Evolutionary conservation across 257 asterid species (phyloP), one percentile per base, ranked within the genome.

Genomic region (Buddleja alternifolia): DNA sequence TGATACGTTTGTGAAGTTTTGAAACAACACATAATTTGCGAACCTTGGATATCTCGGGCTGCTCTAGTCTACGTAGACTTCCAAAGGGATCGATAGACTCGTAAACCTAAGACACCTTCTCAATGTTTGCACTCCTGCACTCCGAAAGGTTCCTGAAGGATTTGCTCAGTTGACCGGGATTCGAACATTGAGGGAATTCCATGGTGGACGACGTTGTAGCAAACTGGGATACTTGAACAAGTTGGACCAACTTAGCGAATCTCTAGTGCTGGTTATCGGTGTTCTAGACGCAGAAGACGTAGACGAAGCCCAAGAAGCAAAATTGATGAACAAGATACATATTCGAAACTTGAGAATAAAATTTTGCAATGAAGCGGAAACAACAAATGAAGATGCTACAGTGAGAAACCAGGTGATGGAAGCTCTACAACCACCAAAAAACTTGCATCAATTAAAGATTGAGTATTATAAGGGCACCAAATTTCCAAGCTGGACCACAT

Each of bases 71-170:
- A 4, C 8, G 23, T 15, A 25, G 21, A 7, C 75, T 67, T 51
- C 75, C 78, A 42, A 67, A 66, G 71, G 73, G 17, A 58, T 67
- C 16, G 57, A 65, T 7, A 77, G 5, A 29, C 64, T 77, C n/a
- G 23, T 51, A 12, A 72, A 67, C 21, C 48, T 77, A 37, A 67
- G 71, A 41, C 68, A 66, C 14, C 61, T 71, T 20, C 51, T 9
- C 6, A 58, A 47, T n/a, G 3, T 3, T 4, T 7, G 0, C 23
- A 67, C 32, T 0, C 6, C n/a, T n/a, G n/a, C 3, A 24, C 48
- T 70, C 37, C n/a, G 1, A 14, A 39, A 37, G n/a, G 15, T 44
- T 37, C 59, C 57, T 14, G 61, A 64, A 39, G 60, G 50, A 45
- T 3, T 73, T 7, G 29, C 2, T 37, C 39, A 72, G 40, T 47